Conservation (phyloP, 1,139 yeast species). For the Suhomyces coccinellae region DNA sequence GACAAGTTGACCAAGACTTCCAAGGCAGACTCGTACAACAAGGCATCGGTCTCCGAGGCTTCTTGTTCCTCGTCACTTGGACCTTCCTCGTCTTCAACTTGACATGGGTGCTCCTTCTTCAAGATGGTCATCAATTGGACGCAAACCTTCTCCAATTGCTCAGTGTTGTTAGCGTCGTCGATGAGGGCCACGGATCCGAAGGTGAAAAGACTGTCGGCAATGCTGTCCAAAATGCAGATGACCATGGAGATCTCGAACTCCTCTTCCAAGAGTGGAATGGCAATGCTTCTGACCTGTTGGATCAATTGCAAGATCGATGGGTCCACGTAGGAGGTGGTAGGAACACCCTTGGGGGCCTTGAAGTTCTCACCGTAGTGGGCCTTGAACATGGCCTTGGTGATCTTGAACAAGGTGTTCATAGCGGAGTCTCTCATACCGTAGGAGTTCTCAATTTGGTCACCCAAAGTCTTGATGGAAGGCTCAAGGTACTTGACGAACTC, state of each 20-base stretch:
- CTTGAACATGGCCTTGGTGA: slow-evolving; percentile 70
- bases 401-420: slow-evolving; percentile 77
- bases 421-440: slow-evolving; percentile 93
- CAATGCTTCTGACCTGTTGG: slow-evolving; percentile 62
- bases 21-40: slow-evolving; percentile 79
- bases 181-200: slow-evolving; percentile 76
- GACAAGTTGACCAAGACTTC: slow-evolving; percentile 83
- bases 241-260: slow-evolving; percentile 86
- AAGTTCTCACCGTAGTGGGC: slow-evolving; percentile 51
- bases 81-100: slow-evolving; percentile 54
- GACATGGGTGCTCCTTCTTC: slow-evolving; percentile 82
- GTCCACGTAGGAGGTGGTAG: slow-evolving; percentile 60
- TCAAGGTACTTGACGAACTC: slow-evolving; percentile 79
- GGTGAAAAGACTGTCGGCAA: slow-evolving; percentile 66
- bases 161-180: slow-evolving; percentile 57
- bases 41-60: slow-evolving; percentile 84
- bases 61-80: slow-evolving; percentile 60
- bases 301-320: slow-evolving; percentile 59
- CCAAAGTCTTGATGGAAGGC: slow-evolving; percentile 62
- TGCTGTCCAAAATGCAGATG: slow-evolving; percentile 71
- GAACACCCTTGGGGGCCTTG: slow-evolving; percentile 73
- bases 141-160: slow-evolving; percentile 65
- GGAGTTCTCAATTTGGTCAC: slow-evolving; percentile 78
- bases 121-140: slow-evolving; percentile 68
- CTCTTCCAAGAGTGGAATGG: slow-evolving; percentile 63